Evolutionary conservation across 257 asterid genomes (phyloP).

Genomic region (Gynochthodes officinalis): DNA sequence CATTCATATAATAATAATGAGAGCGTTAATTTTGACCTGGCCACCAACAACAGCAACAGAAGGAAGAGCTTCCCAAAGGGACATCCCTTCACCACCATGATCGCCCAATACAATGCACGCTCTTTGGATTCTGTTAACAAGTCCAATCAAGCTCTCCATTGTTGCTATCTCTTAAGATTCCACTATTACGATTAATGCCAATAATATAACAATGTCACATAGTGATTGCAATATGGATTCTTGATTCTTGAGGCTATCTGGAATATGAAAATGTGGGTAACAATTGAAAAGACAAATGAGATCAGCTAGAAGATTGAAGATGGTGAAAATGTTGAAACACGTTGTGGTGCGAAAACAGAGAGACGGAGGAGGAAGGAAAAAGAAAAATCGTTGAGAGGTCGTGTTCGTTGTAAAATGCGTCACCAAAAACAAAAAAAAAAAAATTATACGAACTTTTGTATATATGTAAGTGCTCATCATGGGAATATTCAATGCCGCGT

Average conservation of each 20-base stretch:
- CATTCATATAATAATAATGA: neutral
- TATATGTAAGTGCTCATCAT: too few species aligned
- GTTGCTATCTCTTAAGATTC: constrained; percentile 58
- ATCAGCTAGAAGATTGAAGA: neutral
- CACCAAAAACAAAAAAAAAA: too few species aligned
- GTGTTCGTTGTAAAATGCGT: neutral
- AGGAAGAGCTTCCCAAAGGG: constrained; percentile 99
- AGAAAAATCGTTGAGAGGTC: neutral
- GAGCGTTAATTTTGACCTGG: constrained; percentile 54
- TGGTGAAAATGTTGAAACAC: neutral
- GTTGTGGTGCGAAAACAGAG: constrained; percentile 1
- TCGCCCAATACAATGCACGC: constrained; percentile 97
- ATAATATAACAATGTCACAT: neutral
- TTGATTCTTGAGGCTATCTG: neutral
- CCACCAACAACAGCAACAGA: constrained; percentile 99
- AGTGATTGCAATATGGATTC: neutral
- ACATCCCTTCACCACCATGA: constrained; percentile 98
- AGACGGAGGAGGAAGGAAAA: neutral
- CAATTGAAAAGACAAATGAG: neutral
- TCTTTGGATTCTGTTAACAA: constrained; percentile 82
- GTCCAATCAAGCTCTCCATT: constrained; percentile 91
- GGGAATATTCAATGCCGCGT: too few species aligned
- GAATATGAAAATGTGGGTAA: neutral
- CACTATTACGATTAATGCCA: neutral
- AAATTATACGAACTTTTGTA: too few species aligned